Percentiles rank a stretch among this genome's conserved stretches.
phyloP scores from a whole-genome alignment of 2,329 filamentous ascomycete species.

The Huntiella bhutanensis region DNA sequence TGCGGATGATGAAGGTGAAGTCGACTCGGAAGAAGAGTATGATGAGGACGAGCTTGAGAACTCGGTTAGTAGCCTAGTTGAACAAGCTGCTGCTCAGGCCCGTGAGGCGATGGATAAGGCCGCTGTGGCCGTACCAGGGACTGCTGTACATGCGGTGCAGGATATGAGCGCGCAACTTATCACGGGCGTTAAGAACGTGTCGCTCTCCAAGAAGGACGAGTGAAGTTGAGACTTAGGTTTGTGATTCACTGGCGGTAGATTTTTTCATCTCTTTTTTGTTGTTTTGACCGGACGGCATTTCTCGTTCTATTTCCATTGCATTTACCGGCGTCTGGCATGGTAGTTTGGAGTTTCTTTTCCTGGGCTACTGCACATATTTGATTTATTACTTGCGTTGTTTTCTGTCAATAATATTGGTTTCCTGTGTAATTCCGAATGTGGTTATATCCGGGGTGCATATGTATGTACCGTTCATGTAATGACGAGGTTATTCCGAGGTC shows the following conservation, averaged over 20 bases:
- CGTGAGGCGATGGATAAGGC: slow-evolving; percentile 6
- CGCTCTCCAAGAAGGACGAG: slow-evolving; percentile 7
- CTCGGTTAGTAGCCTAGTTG: slow-evolving; percentile 8
- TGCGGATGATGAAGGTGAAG: slow-evolving; percentile 17
- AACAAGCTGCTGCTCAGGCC: slow-evolving; percentile 5
- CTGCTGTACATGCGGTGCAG: slow-evolving; percentile 1
- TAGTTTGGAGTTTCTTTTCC: slow-evolving; percentile 1
- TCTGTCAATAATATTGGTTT: neutral
- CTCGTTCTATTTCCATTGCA: slow-evolving; percentile 5
- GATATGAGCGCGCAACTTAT: slow-evolving; percentile 12
- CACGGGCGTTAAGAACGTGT: slow-evolving; percentile 12
- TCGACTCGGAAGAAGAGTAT: slow-evolving; percentile 12
- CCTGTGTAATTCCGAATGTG: neutral
- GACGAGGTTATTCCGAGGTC: too few relatives aligned
- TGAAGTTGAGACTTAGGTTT: neutral
- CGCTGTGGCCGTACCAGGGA: neutral
- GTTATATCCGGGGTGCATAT: neutral
- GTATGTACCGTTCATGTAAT: too few relatives aligned
- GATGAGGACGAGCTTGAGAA: slow-evolving; percentile 9
- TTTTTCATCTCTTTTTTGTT: slow-evolving; percentile 1
- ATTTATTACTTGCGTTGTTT: neutral
- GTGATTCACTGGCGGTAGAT: neutral
- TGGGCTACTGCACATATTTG: neutral
- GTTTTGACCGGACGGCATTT: neutral
- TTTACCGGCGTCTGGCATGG: slow-evolving; percentile 6